These are phyloP conservation scores for Apocynum venetum DNA, from an alignment of 257 asterid genomes.

Conservation along the genomic window DNA sequence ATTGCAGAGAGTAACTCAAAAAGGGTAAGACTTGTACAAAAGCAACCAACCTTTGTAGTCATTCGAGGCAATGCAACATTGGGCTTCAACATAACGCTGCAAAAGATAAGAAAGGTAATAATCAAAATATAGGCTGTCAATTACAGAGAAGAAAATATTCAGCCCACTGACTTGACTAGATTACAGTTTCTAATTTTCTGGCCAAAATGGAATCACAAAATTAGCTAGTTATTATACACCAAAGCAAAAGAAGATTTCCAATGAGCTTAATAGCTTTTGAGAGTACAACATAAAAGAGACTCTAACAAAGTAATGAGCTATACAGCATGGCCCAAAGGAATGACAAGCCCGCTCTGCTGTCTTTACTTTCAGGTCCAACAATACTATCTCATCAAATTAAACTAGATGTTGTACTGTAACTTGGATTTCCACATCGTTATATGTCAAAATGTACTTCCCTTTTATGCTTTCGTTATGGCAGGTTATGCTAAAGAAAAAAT, in stretches of 20 bases:
- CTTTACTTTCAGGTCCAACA: neutral
- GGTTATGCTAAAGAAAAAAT: too few species aligned
- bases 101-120: slow-evolving; percentile 8
- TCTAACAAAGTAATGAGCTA: neutral
- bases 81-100: slow-evolving; percentile 97
- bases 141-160: slow-evolving; percentile 3
- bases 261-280: neutral
- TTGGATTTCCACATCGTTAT: too few species aligned
- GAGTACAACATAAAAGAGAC: slow-evolving; percentile 1
- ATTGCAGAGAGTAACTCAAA: slow-evolving; percentile 2
- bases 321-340: neutral
- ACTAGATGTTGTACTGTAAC: too few species aligned
- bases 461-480: too few species aligned
- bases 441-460: too few species aligned
- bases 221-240: neutral
- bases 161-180: neutral
- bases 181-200: neutral
- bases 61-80: slow-evolving; percentile 85
- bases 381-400: neutral
- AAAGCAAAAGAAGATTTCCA: neutral
- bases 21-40: slow-evolving; percentile 8
- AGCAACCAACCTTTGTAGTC: slow-evolving; percentile 80
- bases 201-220: neutral
- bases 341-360: neutral
- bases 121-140: slow-evolving; percentile 18